Percentiles rank a stretch among this genome's conserved stretches.
Conservation (phyloP, 495 filamentous ascomycete species). For the Amphirosellinia nigrospora region DNA sequence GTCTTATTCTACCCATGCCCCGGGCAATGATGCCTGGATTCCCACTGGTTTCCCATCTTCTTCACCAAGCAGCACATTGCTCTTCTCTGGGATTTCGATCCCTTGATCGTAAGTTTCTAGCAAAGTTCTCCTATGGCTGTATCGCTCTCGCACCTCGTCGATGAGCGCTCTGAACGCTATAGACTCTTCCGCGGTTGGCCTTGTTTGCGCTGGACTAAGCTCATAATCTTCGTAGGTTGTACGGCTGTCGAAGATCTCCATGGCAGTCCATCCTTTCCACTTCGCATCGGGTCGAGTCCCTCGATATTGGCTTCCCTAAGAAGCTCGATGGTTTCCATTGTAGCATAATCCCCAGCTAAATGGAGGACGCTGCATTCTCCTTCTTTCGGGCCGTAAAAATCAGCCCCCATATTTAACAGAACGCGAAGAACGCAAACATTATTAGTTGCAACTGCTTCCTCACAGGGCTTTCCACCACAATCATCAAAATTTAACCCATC, state of each 20-base stretch:
- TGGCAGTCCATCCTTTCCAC: not conserved
- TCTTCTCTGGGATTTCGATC: not conserved
- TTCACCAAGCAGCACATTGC: not conserved
- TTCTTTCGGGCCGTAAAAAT: not conserved
- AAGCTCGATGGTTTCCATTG: not conserved
- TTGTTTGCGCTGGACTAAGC: not conserved
- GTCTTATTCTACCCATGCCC: constrained; percentile 1
- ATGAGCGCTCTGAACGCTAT: not conserved
- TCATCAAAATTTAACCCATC: not conserved
- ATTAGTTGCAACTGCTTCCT: not conserved
- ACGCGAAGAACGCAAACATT: not conserved
- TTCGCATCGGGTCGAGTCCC: not conserved
- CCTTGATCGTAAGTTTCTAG: not conserved
- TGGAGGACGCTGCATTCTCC: not conserved
- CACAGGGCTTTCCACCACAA: not conserved
- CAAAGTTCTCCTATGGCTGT: not conserved
- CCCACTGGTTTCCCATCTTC: not conserved
- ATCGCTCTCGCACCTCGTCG: not conserved
- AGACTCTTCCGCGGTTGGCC: not conserved
- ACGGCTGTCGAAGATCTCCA: not conserved
- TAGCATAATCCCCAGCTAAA: not conserved
- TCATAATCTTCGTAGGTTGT: not conserved
- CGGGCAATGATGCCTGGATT: not conserved
- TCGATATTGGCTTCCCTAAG: not conserved
- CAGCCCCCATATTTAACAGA: not conserved